Base-by-base conservation (phyloP, 257 asterid genomes). In the Pogostemon cablin region DNA sequence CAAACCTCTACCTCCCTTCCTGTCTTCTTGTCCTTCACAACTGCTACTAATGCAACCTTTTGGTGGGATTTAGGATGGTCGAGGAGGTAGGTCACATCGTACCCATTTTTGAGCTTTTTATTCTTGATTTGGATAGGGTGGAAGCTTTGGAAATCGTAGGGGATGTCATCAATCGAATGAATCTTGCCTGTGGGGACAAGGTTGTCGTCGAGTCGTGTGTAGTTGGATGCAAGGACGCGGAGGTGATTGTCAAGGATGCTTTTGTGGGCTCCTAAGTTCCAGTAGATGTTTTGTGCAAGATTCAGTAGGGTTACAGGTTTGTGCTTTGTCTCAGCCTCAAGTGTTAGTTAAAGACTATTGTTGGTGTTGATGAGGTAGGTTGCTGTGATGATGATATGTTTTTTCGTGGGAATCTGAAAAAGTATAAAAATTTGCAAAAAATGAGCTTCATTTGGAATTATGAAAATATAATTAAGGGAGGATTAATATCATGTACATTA, bases 201-300 rank as follows among this genome's bases (percentile, higher is more conserved):
- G 6, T 35, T 57, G 1, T 35, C 15, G 25, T 58, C 25, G 4
- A 58, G 46, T 11, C 3, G 3, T 37, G 3, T 11, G 65, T 37
- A 59, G 10, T 11, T 10, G 46, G 47, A 59, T 3, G 65, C 65
- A 0, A 38, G 10, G 2, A 59, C 47, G 4, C 47, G 65, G 44
- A 59, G 65, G 7, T 59, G 65, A 6, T 59, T 10, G 3, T 37
- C 32, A 1, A 59, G 47, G n/a, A n/a, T 5, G 47, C 25, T 37
- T 46, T 59, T 59, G 65, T 59, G 65, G 65, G 47, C 65, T 2
- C 65, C 65, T 37, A 59, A 6, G 15, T 59, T 59, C 65, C 65
- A 59, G 65, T 37, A 59, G 11, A 25, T 37, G 47, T 59, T 37
- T 10, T 59, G 65, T 5, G 5, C 65, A 5, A 59, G 65, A 38